Base-by-base conservation (phyloP, 139 green algal species). In the Coccomyxa sp. region DNA sequence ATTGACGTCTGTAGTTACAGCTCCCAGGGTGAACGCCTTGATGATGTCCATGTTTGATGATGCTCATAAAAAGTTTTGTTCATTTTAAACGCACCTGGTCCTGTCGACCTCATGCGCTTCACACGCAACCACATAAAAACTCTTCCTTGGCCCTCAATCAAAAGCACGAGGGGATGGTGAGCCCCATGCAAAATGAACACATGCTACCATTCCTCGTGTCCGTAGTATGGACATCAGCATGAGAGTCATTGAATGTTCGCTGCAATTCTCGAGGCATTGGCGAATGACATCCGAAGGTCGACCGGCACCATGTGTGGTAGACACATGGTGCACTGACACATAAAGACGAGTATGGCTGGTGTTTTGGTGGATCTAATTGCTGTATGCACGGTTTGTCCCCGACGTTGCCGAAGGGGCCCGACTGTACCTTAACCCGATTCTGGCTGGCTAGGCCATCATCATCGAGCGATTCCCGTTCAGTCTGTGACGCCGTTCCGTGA, bases 1-100 rank as follows among this genome's bases (percentile, higher is more conserved):
- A 58, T 58, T 58, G 44, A 58, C 44, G 44, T 58, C 44, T 58
- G 44, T 58, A 58, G 44, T 58, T 58, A 58, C 44, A 58, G 44
- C 44, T 58, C 44, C 44, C 44, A 58, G 44, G 44, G 44, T 58
- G 44, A 58, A 58, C 44, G 44, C 44, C 44, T 58, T 58, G 44
- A 58, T 58, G 44, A 58, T 58, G 44, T 58, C 44, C 44, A 58
- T 58, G 44, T 14, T 58, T 58, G 44, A 58, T 58, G 44, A 58
- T 58, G 44, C 44, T 14, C 44, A 58, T 14, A 58, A 58, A 58
- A 58, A 58, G n/a, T 58, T 27, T 27, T 58, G 44, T 58, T 58
- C 44, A 58, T 58, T 58, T 58, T 58, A 58, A 58, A 58, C 44
- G 44, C 44, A 58, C 44, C 14, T 14, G 44, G 44, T 58, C 44